Evolutionary conservation across 495 filamentous ascomycete species (phyloP), one percentile per base, ranked within the genome.

Genomic region (Xylaria palmicola): DNA sequence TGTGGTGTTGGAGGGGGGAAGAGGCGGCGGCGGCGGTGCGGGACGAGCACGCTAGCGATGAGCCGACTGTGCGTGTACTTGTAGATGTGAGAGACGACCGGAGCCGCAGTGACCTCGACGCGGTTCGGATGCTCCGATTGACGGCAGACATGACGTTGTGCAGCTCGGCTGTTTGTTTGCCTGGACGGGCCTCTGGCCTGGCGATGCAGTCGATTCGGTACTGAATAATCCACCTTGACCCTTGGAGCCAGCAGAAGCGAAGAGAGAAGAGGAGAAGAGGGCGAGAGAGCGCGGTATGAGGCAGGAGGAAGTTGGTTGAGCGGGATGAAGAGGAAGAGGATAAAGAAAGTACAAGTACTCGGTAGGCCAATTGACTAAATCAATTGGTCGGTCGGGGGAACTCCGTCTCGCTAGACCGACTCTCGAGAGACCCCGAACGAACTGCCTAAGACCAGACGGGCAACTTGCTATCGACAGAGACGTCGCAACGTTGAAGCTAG

Each of bases 101-200:
- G 30, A 74, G 55, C 52, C 72, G 72, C 47, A 74, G 62, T 26
- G 71, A 67, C 62, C 63, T 68, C 48, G 72, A 68, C 24, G 63
- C 71, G 19, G 67, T 64, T 59, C 67, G 69, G 51, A 73, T 59
- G 60, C 69, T 65, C 57, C 67, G 62, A 56, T 66, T 62, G 59
- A 69, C 65, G 62, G 65, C 67, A 67, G 72, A 73, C 71, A 72
- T 72, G 26, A 56, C 68, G 56, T 51, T 40, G 40, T 50, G 40
- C 13, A 27, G 29, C 36, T 29, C 37, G 45, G 13, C 17, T 15
- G 50, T 59, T 10, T 50, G n/a, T n/a, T n/a, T n/a, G n/a, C n/a
- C n/a, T 34, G 47, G 12, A 24, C n/a, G 47, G 32, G 47, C 47
- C 30, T 19, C 47, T 49, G 27, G 22, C 19, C 17, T 34, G 8